These are phyloP conservation scores for Dothistroma septosporum DNA, from an alignment of 2,329 filamentous ascomycete species.

Conservation along the genomic window DNA sequence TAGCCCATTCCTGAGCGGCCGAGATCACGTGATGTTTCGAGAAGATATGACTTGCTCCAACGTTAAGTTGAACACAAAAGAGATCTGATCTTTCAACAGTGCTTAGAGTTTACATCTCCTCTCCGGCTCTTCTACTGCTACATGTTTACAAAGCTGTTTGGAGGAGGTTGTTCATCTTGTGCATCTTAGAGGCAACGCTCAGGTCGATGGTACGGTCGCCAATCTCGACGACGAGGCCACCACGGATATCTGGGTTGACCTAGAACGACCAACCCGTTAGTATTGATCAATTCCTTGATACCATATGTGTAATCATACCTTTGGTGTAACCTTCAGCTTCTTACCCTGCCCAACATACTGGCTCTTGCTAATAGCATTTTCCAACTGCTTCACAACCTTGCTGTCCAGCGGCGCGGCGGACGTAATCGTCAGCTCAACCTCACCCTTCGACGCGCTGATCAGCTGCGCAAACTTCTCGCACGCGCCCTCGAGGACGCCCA, in stretches of 20 bases:
- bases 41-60: not conserved
- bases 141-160: slow-evolving; percentile 86
- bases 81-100: not conserved
- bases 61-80: not conserved
- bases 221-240: slow-evolving; percentile 91
- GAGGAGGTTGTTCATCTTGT: slow-evolving; percentile 99
- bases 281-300: not conserved
- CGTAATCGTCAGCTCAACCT: slow-evolving; percentile 89
- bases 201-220: slow-evolving; percentile 98
- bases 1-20: not conserved
- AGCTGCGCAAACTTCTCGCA: slow-evolving; percentile 81
- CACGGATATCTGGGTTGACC: slow-evolving; percentile 93
- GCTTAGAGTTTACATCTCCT: slow-evolving; percentile 16
- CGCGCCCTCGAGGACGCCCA: slow-evolving; percentile 75
- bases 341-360: slow-evolving; percentile 83
- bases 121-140: slow-evolving; percentile 13
- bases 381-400: slow-evolving; percentile 80
- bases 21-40: not conserved
- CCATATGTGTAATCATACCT: slow-evolving; percentile 43
- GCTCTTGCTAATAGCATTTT: slow-evolving; percentile 84
- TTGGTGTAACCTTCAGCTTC: slow-evolving; percentile 96
- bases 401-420: slow-evolving; percentile 85
- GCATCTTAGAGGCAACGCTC: slow-evolving; percentile 88
- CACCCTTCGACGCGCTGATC: slow-evolving; percentile 83
- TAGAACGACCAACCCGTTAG: slow-evolving; percentile 34